Conservation (phyloP, 768 basidiomycete species). For the Leccinum subtestaceum region DNA sequence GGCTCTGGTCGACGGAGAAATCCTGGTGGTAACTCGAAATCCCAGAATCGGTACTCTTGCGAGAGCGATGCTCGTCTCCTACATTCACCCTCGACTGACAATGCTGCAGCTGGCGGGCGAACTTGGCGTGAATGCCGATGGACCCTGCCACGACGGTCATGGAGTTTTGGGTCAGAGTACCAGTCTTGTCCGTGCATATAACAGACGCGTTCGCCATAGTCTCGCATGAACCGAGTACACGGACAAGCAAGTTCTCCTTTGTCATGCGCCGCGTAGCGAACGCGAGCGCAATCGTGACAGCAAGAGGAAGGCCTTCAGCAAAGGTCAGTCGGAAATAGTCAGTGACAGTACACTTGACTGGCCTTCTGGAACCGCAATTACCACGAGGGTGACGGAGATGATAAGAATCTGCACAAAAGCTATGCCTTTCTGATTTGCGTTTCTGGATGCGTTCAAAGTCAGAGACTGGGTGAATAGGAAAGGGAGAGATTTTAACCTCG, state of each 20-base stretch:
- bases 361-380: slow-evolving; percentile 88
- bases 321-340: background rate
- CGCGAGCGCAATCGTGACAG: slow-evolving; percentile 92
- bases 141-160: slow-evolving; percentile 98
- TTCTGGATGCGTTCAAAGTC: slow-evolving; percentile 38
- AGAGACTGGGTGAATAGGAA: background rate
- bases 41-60: slow-evolving; percentile 31
- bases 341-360: slow-evolving; percentile 5
- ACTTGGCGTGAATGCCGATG: slow-evolving; percentile 91
- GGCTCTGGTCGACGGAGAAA: slow-evolving; percentile 80
- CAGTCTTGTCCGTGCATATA: slow-evolving; percentile 94
- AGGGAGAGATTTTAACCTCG: slow-evolving; percentile 39
- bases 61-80: slow-evolving; percentile 43
- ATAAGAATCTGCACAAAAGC: slow-evolving; percentile 91
- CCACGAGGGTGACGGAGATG: slow-evolving; percentile 89
- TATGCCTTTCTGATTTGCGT: slow-evolving; percentile 80
- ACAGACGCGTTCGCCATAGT: slow-evolving; percentile 99
- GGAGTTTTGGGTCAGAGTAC: slow-evolving; percentile 90
- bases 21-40: slow-evolving; percentile 53
- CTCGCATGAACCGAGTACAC: slow-evolving; percentile 94
- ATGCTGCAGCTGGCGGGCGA: slow-evolving; percentile 74
- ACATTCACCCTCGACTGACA: slow-evolving; percentile 73
- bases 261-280: slow-evolving; percentile 99
- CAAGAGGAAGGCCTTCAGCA: slow-evolving; percentile 77
- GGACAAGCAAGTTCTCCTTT: slow-evolving; percentile 89